Conservation (phyloP, 1,284 basidiomycete genomes). For the Puccinia hordei region DNA sequence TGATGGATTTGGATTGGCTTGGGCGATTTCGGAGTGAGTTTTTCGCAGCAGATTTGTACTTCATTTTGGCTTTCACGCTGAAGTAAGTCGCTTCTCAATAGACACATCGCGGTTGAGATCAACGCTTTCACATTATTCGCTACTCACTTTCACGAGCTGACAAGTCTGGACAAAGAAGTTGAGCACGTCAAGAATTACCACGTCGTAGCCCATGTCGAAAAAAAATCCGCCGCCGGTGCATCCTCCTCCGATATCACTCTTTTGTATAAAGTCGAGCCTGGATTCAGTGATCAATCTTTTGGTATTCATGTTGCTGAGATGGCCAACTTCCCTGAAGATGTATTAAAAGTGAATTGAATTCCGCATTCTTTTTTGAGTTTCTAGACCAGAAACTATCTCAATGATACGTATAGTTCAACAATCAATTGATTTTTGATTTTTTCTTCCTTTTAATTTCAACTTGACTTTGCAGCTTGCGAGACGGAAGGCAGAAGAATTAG, state of each 20-base stretch:
- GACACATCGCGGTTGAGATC: conserved; percentile 88
- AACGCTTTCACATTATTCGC: conserved; percentile 94
- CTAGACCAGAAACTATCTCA: background rate
- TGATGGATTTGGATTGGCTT: conserved; percentile 96
- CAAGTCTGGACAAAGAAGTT: conserved; percentile 82
- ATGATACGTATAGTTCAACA: no score
- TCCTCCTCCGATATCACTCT: conserved; percentile 75
- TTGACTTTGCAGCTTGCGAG: conserved; percentile 72
- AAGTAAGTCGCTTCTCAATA: conserved; percentile 57
- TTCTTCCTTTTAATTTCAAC: background rate
- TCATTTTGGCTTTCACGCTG: background rate
- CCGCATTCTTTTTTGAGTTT: background rate
- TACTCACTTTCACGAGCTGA: conserved; percentile 97
- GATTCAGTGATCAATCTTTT: conserved; percentile 82
- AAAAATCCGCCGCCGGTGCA: background rate
- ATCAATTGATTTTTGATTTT: background rate
- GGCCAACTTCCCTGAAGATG: conserved; percentile 91
- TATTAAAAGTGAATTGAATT: conserved; percentile 71
- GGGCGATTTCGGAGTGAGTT: conserved; percentile 93
- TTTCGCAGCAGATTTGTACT: background rate
- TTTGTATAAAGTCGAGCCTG: conserved; percentile 92
- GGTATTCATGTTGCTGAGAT: conserved; percentile 97
- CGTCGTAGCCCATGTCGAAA: conserved; percentile 83
- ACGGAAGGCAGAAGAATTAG: conserved; percentile 91
- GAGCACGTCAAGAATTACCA: conserved; percentile 89